Conservation (phyloP, 306 rosid genomes). For the Fragaria ananassa region DNA sequence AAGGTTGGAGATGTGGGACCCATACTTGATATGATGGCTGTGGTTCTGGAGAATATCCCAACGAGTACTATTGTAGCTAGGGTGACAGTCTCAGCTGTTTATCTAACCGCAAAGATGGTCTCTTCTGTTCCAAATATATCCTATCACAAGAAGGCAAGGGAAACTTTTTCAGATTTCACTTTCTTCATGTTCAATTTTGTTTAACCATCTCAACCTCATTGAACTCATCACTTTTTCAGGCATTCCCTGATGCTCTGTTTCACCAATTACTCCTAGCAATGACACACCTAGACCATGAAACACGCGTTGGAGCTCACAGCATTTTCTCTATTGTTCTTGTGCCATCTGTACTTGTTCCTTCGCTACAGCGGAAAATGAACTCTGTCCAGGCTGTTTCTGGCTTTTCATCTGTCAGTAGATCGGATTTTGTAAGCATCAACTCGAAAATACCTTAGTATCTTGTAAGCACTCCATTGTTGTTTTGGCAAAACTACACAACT, state of each 20-base stretch:
- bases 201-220: constrained; percentile 23
- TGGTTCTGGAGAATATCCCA: constrained; percentile 70
- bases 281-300: constrained; percentile 86
- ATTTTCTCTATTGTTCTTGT: constrained; percentile 72
- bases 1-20: constrained; percentile 92
- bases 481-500: background rate
- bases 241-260: constrained; percentile 90
- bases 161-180: constrained; percentile 15
- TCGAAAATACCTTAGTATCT: background rate
- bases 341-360: constrained; percentile 54
- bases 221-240: constrained; percentile 42
- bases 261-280: constrained; percentile 85
- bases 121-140: constrained; percentile 73
- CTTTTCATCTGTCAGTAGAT: constrained; percentile 26
- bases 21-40: constrained; percentile 88
- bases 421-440: constrained; percentile 20
- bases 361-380: constrained; percentile 40
- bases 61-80: constrained; percentile 52
- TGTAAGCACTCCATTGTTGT: background rate
- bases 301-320: constrained; percentile 78
- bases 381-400: constrained; percentile 29
- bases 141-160: constrained; percentile 71
- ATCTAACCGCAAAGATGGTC: constrained; percentile 69
- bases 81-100: constrained; percentile 71
- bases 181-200: constrained; percentile 15